Evolutionary conservation across 169 alveolate genomes (phyloP).

Genomic region (Cryptosporidium canis): DNA sequence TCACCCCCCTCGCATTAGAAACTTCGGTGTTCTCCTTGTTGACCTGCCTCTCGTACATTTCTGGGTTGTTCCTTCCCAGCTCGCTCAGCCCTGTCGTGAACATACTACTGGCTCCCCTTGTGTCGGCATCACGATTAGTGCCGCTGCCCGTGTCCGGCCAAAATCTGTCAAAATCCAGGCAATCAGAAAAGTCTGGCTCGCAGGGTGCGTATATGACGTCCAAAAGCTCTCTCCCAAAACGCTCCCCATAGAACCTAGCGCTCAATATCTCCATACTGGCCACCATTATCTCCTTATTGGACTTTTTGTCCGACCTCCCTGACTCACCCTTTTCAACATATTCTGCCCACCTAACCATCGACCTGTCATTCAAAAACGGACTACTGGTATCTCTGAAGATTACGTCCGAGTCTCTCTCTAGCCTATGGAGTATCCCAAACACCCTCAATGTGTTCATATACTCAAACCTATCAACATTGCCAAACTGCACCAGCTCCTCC

Average conservation of each 20-base stretch:
- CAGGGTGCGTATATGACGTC: conserved; percentile 2
- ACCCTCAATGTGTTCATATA: background rate
- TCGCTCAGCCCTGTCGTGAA: conserved; percentile 49
- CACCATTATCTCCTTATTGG: conserved; percentile 1
- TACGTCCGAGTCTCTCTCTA: conserved; percentile 17
- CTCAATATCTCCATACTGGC: background rate
- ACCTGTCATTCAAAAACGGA: conserved; percentile 34
- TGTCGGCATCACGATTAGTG: background rate
- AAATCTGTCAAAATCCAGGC: background rate
- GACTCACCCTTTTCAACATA: background rate
- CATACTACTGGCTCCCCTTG: background rate
- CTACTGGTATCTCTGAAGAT: background rate
- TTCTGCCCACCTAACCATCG: conserved; percentile 31
- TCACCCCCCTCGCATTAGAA: background rate
- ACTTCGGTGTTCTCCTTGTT: conserved; percentile 24
- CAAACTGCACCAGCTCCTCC: background rate
- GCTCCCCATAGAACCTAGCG: background rate
- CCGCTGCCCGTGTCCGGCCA: too few relatives aligned
- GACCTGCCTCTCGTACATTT: background rate
- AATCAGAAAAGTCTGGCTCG: conserved; percentile 31
- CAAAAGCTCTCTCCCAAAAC: background rate
- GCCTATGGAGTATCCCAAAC: background rate
- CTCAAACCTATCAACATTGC: background rate
- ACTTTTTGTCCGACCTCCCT: background rate
- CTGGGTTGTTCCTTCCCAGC: conserved; percentile 31